Base-by-base conservation (phyloP, 148 eudicot genomes). In the Persicaria maculosa region DNA sequence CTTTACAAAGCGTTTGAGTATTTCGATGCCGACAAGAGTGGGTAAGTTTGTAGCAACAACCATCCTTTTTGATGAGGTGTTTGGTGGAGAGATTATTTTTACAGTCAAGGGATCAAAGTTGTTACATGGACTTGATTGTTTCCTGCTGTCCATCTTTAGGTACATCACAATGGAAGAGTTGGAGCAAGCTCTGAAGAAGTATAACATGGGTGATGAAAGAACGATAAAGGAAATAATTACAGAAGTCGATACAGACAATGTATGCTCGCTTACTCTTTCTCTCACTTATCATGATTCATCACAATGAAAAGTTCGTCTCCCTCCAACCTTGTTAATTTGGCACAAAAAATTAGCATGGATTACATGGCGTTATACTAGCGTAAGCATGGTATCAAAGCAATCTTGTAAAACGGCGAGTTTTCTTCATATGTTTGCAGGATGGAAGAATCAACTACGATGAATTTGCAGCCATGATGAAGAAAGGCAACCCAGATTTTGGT, bases 401-500 rank as follows among this genome's bases (percentile, higher is more conserved):
- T 6, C 52, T 7, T 7, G 5, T 54, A 16, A 54, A 54, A 31
- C 40, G 1, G 20, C 7, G 19, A 54, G 7, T 7, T 8, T 3
- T 6, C 59, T 36, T 69, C 57, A 40, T 43, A 9, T 52, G 17
- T 20, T 61, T 80, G 86, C 87, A 94, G 98, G 98, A 94, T 79
- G 98, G 98, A 74, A 88, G 82, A 81, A 91, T 94, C 46, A 92
- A 94, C 71, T 94, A 94, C 52, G 97, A 91, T 16, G 98, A 94
- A 82, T 94, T 94, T 83, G 95, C 75, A n/a, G 91, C 95, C 15
- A 94, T 91, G 98, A 94, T 94, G 98, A 88, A 87, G 81, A 90
- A 94, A 83, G 98, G 98, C 76, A 85, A 80, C 82, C 95, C 98
- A 50, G 97, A 91, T 52, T 45, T 91, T 76, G 85, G 74, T 44